These are phyloP conservation scores for Penicillium fuscoglaucum DNA, from an alignment of 2,329 filamentous ascomycete species.

Conservation along the genomic window DNA sequence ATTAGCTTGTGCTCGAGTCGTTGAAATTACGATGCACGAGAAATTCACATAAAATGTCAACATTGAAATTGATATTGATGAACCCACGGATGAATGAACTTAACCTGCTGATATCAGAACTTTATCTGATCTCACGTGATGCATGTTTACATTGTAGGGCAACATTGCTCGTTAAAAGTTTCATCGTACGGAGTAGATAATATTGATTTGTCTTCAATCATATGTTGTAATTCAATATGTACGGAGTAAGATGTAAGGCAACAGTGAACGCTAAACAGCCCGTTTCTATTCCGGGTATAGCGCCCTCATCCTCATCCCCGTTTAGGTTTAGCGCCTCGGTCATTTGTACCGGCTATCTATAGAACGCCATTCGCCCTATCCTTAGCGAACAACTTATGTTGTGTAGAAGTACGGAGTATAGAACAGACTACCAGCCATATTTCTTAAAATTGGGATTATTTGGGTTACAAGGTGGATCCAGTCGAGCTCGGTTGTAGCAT, in stretches of 20 bases:
- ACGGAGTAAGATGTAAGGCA: neutral
- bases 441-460: neutral
- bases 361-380: neutral
- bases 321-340: neutral
- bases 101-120: neutral
- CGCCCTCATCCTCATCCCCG: neutral
- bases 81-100: neutral
- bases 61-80: neutral
- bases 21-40: neutral
- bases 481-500: neutral
- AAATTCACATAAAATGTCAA: neutral
- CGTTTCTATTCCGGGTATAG: neutral
- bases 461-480: neutral
- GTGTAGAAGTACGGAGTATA: too few relatives aligned
- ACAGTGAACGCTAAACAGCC: neutral
- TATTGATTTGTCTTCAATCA: neutral
- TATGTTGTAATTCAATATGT: neutral
- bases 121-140: neutral
- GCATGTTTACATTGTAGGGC: neutral
- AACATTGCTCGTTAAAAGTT: neutral
- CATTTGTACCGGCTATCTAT: neutral
- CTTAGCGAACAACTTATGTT: neutral
- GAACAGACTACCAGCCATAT: neutral
- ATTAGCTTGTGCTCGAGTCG: neutral
- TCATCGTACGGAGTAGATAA: neutral